These are phyloP conservation scores for Thoreauomyces humboldtii DNA, from an alignment of 192 early-diverging fungal species.

Conservation along the genomic window DNA sequence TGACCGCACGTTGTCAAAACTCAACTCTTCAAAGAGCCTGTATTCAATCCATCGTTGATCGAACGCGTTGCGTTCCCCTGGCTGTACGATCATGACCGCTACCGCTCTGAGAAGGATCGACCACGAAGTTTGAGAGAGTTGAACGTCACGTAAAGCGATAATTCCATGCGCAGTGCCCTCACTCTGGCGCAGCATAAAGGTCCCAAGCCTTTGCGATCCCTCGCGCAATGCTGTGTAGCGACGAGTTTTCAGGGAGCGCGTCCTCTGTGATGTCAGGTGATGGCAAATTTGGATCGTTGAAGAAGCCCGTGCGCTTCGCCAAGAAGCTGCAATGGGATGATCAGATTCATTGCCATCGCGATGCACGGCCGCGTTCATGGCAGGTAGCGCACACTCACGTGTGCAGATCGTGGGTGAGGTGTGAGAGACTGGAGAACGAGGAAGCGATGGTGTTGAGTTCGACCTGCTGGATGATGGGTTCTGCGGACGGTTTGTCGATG, in stretches of 20 bases:
- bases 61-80: conserved; percentile 87
- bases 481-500: conserved; percentile 29
- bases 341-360: too few relatives aligned
- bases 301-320: conserved; percentile 29
- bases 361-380: too few relatives aligned
- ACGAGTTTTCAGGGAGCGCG: conserved; percentile 54
- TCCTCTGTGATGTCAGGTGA: conserved; percentile 27
- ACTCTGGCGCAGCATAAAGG: conserved; percentile 54
- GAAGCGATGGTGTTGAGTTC: conserved; percentile 95
- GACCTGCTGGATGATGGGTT: conserved; percentile 80
- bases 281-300: conserved; percentile 24
- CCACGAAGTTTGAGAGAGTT: too few relatives aligned
- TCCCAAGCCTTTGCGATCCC: conserved; percentile 67
- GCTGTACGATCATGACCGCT: conserved; percentile 87
- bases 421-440: conserved; percentile 84
- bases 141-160: conserved; percentile 33
- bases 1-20: too few relatives aligned
- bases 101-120: conserved; percentile 51
- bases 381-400: conserved; percentile 54
- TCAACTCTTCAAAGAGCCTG: conserved; percentile 63
- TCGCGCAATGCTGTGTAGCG: conserved; percentile 67
- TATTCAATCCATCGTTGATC: conserved; percentile 91
- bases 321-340: conserved; percentile 28
- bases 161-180: neutral
- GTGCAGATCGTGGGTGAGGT: conserved; percentile 74